Conservation (phyloP, 306 rosid species). For the Corylus avellana region DNA sequence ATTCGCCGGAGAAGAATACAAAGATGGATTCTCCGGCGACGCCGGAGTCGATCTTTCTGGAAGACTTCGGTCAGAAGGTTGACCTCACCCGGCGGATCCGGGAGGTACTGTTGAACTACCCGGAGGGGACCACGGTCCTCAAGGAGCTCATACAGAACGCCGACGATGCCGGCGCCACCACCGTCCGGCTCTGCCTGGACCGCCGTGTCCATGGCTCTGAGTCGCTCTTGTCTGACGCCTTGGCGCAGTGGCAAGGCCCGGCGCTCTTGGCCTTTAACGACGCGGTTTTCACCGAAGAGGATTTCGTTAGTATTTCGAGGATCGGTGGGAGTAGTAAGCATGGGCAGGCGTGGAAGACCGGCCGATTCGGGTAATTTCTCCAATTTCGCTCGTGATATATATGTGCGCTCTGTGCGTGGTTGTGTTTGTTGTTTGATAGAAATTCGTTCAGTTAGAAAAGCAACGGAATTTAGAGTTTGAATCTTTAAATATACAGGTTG, state of each 20-base stretch:
- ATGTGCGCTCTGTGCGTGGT: not conserved
- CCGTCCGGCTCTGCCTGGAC: slow-evolving; percentile 81
- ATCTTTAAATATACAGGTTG: not conserved
- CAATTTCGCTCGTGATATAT: not conserved
- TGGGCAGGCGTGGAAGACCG: slow-evolving; percentile 78
- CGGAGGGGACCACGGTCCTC: slow-evolving; percentile 95
- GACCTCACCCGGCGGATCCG: slow-evolving; percentile 96
- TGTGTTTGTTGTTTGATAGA: not conserved
- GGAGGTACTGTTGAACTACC: slow-evolving; percentile 90
- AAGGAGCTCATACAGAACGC: slow-evolving; percentile 97
- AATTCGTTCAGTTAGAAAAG: not conserved
- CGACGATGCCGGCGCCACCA: slow-evolving; percentile 97
- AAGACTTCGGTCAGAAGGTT: slow-evolving; percentile 95
- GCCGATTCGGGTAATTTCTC: slow-evolving; percentile 81
- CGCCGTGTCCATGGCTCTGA: slow-evolving; percentile 59
- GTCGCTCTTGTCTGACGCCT: slow-evolving; percentile 56
- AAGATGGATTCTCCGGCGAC: slow-evolving; percentile 46
- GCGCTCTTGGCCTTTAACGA: slow-evolving; percentile 84
- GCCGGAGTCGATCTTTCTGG: slow-evolving; percentile 67
- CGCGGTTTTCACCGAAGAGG: slow-evolving; percentile 86
- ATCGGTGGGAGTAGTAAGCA: slow-evolving; percentile 95
- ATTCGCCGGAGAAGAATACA: not conserved
- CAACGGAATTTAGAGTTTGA: too few species aligned
- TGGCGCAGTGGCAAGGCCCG: slow-evolving; percentile 93
- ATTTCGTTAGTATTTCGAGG: slow-evolving; percentile 84